Base-by-base conservation (phyloP, 2,329 filamentous ascomycete species). In the Verruconis gallopava region DNA sequence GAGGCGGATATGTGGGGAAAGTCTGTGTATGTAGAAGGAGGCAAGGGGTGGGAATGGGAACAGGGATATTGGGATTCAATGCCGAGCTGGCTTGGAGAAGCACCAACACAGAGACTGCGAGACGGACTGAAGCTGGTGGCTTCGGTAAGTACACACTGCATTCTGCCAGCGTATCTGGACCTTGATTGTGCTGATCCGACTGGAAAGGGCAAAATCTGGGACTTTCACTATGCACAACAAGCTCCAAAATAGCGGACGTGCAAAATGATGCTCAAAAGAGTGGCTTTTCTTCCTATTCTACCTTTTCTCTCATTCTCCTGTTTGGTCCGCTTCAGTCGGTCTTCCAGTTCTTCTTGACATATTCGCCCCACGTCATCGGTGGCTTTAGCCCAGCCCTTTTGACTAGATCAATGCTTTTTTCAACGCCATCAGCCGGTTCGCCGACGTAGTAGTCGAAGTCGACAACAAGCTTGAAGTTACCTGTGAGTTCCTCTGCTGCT, bases 361-460 rank as follows among this genome's bases (percentile, higher is more conserved):
- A 64, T 37, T 66, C 64, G 43, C 58, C 60, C 60, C 61, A 68
- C 3, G 58, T 65, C 2, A 61, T 66, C 46, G 62, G 53, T 48
- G 56, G 53, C 36, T 56, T 42, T 66, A 39, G 44, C 2, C 40
- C 40, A 22, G 25, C 20, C 21, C 22, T 37, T 20, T 11, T 19
- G 17, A 38, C 18, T 14, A 61, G 47, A 37, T 45, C 47, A 19
- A 57, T 59, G 44, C 59, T 63, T 46, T 60, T 57, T 3, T 65
- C 57, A 37, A 71, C 54, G 33, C 50, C 57, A 3, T 65, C 57
- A 36, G 70, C 54, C 30, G 51, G 48, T 37, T 47, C 66, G 6
- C 68, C 67, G 4, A 63, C 65, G 50, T 64, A 76, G 48, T 76
- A 76, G 0, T 72, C 71, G 21, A 62, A 68, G 17, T 68, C 62